Base-by-base conservation (phyloP, 2,329 filamentous ascomycete species). In the Polytolypa hystricis region DNA sequence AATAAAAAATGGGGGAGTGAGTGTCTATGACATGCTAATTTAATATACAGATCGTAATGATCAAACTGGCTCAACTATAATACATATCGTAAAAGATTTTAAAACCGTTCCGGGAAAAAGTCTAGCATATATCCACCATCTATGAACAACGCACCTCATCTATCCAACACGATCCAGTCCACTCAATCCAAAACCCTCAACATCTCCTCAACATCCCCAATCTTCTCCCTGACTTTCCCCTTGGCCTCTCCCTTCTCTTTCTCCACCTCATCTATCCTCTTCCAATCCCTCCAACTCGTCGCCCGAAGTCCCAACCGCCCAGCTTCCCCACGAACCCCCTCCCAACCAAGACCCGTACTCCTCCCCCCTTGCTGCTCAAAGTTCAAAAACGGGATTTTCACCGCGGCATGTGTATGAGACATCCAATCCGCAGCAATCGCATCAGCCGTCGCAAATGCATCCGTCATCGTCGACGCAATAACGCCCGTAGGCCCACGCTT, bases 401-500 rank as follows among this genome's bases (percentile, higher is more conserved):
- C 21, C 9, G 45, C 44, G 6, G 33, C 38, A 11, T 42, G 37
- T 31, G 42, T 40, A 27, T 51, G 41, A 5, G 42, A 52, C 33
- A 64, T 52, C 81, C 85, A 89, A 53, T 98, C 91, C n/a, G 73
- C 64, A 0, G 74, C 74, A 43, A 98, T 82, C 2, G 81, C 77
- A 54, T 95, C 87, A 1, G 79, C 91, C 1, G 86, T 94, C 6
- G 74, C 72, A 51, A 96, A 98, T 0, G 91, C 89, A 56, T 98
- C 91, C 41, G 81, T 76, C 85, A 98, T 93, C 0, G 91, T 98
- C 19, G 81, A 86, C 1, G 89, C 89, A 56, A 98, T 98, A 3
- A 96, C 87, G 2, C 91, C 91, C 0, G 86, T 95, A 0, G 91
- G 89, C 0, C 91, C 91, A 23, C 81, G 75, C 64, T 96, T 96